Evolutionary conservation across 495 filamentous ascomycete species (phyloP).

Genomic region (Ascodesmis nigricans): DNA sequence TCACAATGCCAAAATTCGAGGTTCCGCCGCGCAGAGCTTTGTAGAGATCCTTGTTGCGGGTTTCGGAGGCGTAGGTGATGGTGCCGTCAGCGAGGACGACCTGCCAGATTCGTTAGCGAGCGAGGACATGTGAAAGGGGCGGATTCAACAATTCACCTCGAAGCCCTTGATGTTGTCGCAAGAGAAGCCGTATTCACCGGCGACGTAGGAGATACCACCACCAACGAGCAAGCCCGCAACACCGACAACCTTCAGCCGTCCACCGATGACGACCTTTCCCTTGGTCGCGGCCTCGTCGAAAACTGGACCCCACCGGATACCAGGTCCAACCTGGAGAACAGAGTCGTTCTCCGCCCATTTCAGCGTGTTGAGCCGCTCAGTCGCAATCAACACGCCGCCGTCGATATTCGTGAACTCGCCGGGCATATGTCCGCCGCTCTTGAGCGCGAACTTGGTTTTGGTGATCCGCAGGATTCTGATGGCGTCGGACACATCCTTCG

Average conservation of each 20-base stretch:
- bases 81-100: slow-evolving; percentile 27
- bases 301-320: slow-evolving; percentile 21
- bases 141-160: background rate
- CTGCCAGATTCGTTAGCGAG: slow-evolving; percentile 22
- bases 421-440: slow-evolving; percentile 31
- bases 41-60: slow-evolving; percentile 29
- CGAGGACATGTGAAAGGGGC: too few relatives aligned
- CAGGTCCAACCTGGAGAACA: background rate
- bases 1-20: slow-evolving; percentile 30
- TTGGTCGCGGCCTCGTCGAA: slow-evolving; percentile 19
- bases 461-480: background rate
- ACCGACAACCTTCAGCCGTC: slow-evolving; percentile 13
- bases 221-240: slow-evolving; percentile 2
- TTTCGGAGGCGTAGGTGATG: slow-evolving; percentile 27
- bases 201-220: slow-evolving; percentile 27
- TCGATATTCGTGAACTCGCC: background rate
- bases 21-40: slow-evolving; percentile 34
- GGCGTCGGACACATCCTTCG: slow-evolving; percentile 2
- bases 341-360: background rate
- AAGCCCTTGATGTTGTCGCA: slow-evolving; percentile 27
- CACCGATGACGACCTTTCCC: slow-evolving; percentile 23
- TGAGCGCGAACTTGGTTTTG: slow-evolving; percentile 27
- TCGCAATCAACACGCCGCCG: background rate
- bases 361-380: background rate
- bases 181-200: slow-evolving; percentile 27